Evolutionary conservation across 768 basidiomycete species (phyloP).

Genomic region (Hysterangium stoloniferum): DNA sequence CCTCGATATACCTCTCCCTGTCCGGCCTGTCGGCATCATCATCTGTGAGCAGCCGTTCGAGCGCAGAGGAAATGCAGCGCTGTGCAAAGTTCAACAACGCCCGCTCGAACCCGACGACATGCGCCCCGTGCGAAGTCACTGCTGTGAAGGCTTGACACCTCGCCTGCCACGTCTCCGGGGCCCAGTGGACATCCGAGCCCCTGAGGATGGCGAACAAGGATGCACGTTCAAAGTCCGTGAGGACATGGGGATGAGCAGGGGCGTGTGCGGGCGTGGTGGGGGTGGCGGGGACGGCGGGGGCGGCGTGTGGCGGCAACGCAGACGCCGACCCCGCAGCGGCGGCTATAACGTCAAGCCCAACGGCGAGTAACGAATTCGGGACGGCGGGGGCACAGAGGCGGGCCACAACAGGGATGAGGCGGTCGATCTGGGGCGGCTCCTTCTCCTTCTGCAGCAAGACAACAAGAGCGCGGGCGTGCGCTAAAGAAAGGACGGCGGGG

Average conservation of each 20-base stretch:
- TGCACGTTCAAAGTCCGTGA: constrained; percentile 37
- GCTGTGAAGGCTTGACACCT: constrained; percentile 61
- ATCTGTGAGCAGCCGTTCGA: constrained; percentile 36
- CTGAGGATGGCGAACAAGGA: constrained; percentile 60
- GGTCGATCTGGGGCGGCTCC: constrained; percentile 45
- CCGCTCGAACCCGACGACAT: constrained; percentile 58
- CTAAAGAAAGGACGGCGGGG: constrained; percentile 57
- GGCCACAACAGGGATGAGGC: constrained; percentile 52
- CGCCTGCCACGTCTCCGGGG: constrained; percentile 61
- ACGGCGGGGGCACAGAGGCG: constrained; percentile 48
- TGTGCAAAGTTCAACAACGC: constrained; percentile 48
- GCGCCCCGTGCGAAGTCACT: constrained; percentile 51
- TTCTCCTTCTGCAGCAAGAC: constrained; percentile 40
- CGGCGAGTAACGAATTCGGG: constrained; percentile 51
- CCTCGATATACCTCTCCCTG: constrained; percentile 55
- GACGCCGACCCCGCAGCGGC: constrained; percentile 55
- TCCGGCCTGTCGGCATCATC: constrained; percentile 40
- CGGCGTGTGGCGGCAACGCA: constrained; percentile 32
- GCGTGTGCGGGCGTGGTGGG: constrained; percentile 44
- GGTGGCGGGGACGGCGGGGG: too few species aligned
- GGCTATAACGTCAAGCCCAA: constrained; percentile 65
- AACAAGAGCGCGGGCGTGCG: constrained; percentile 56
- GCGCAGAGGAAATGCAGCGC: constrained; percentile 60
- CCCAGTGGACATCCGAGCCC: constrained; percentile 41
- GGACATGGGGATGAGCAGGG: too few species aligned